Evolutionary conservation across 768 basidiomycete genomes (phyloP).

Genomic region (Podaxis pistillaris): DNA sequence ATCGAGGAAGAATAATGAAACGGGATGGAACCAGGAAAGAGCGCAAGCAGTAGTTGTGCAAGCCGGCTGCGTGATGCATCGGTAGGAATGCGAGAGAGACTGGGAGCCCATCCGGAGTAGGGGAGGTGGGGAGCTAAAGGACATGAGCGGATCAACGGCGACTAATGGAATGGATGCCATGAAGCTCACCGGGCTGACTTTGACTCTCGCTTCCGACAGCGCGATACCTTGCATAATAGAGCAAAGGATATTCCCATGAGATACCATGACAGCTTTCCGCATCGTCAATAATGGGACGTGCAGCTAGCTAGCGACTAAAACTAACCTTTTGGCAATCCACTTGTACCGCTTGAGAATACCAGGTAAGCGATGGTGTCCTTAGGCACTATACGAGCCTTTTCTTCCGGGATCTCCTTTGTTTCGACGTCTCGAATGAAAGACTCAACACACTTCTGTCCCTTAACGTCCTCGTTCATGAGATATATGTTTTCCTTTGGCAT

Average conservation of each 20-base stretch:
- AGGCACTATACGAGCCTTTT: constrained; percentile 42
- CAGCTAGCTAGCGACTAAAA: neutral
- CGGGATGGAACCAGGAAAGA: constrained; percentile 45
- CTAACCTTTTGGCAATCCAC: constrained; percentile 69
- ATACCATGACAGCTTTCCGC: constrained; percentile 60
- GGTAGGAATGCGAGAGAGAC: constrained; percentile 58
- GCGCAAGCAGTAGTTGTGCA: constrained; percentile 50
- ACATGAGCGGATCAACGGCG: neutral
- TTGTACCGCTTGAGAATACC: constrained; percentile 76
- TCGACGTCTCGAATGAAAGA: constrained; percentile 39
- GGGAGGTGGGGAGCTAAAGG: constrained; percentile 34
- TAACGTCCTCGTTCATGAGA: constrained; percentile 40
- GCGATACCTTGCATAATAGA: constrained; percentile 38
- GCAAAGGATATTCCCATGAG: constrained; percentile 58
- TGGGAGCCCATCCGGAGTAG: constrained; percentile 42
- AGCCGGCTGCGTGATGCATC: constrained; percentile 63
- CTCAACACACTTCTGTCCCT: constrained; percentile 34
- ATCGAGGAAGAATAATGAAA: constrained; percentile 51
- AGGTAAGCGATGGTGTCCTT: constrained; percentile 63
- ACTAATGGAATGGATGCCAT: neutral
- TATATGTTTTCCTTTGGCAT: constrained; percentile 45
- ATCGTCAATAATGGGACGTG: neutral
- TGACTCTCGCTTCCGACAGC: constrained; percentile 24
- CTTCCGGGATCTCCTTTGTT: constrained; percentile 32
- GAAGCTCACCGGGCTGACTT: constrained; percentile 37